phyloP scores from a whole-genome alignment of 179 eudicot species.

The Heliamphora pulchella region DNA sequence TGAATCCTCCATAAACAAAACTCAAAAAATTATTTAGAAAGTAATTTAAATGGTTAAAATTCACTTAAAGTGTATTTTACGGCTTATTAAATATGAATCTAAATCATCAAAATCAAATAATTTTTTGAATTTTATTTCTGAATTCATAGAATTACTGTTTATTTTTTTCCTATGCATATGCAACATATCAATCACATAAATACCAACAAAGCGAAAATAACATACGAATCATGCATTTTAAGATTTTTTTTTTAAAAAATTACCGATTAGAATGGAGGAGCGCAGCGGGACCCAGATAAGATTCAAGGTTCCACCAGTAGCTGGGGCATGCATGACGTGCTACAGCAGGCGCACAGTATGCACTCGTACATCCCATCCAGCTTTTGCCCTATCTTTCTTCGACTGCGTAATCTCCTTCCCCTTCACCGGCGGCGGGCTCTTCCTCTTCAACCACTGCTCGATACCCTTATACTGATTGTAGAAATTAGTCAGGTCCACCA shows the following conservation, averaged over 20 bases:
- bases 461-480: slow-evolving; percentile 96
- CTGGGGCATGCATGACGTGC: slow-evolving; percentile 89
- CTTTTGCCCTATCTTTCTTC: slow-evolving; percentile 80
- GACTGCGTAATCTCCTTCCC: slow-evolving; percentile 88
- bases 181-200: too few relatives aligned
- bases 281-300: slow-evolving; percentile 94
- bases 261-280: slow-evolving; percentile 92
- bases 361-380: slow-evolving; percentile 99
- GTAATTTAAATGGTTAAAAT: too few relatives aligned
- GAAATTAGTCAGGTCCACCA: slow-evolving; percentile 96
- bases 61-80: too few relatives aligned
- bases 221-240: too few relatives aligned
- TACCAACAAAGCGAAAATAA: too few relatives aligned
- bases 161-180: too few relatives aligned
- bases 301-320: slow-evolving; percentile 99
- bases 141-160: too few relatives aligned
- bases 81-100: too few relatives aligned
- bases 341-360: slow-evolving; percentile 89
- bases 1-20: too few relatives aligned
- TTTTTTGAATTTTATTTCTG: too few relatives aligned
- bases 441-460: slow-evolving; percentile 98
- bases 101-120: too few relatives aligned
- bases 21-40: too few relatives aligned
- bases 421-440: slow-evolving; percentile 32
- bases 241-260: neutral